Conservation (phyloP, 2,329 filamentous ascomycete species). For the Fusarium virguliforme region DNA sequence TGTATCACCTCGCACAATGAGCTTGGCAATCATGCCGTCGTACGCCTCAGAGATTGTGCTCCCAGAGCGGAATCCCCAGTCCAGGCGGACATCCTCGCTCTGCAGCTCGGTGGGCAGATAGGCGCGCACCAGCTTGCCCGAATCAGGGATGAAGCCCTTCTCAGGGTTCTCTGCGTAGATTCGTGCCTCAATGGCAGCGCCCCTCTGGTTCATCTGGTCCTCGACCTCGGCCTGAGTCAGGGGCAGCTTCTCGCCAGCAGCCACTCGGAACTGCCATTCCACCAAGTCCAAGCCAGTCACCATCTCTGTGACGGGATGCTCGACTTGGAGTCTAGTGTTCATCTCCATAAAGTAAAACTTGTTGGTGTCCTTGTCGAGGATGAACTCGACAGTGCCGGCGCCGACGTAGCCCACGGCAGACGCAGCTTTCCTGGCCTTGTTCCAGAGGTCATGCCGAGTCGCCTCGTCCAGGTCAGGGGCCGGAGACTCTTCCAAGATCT, state of each 20-base stretch:
- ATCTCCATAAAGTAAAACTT: conserved; percentile 89
- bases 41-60: conserved; percentile 96
- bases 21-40: conserved; percentile 98
- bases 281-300: conserved; percentile 83
- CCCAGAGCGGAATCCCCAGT: conserved; percentile 92
- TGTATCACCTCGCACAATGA: conserved; percentile 89
- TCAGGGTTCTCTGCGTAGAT: conserved; percentile 98
- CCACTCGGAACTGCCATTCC: conserved; percentile 92
- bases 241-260: conserved; percentile 71
- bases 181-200: conserved; percentile 93
- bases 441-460: conserved; percentile 75
- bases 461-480: conserved; percentile 76
- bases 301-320: conserved; percentile 90
- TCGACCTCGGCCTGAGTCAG: conserved; percentile 77
- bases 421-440: conserved; percentile 76
- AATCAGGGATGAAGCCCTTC: conserved; percentile 93
- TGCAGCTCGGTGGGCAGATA: conserved; percentile 76
- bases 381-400: conserved; percentile 91
- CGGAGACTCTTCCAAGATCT: conserved; percentile 91
- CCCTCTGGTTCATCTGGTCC: conserved; percentile 79
- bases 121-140: conserved; percentile 88
- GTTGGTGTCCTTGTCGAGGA: conserved; percentile 86
- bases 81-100: conserved; percentile 83
- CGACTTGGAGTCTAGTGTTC: conserved; percentile 93
- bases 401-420: conserved; percentile 89